phyloP scores from a whole-genome alignment of 192 early-diverging fungal genomes.

The Coemansia sp. region DNA sequence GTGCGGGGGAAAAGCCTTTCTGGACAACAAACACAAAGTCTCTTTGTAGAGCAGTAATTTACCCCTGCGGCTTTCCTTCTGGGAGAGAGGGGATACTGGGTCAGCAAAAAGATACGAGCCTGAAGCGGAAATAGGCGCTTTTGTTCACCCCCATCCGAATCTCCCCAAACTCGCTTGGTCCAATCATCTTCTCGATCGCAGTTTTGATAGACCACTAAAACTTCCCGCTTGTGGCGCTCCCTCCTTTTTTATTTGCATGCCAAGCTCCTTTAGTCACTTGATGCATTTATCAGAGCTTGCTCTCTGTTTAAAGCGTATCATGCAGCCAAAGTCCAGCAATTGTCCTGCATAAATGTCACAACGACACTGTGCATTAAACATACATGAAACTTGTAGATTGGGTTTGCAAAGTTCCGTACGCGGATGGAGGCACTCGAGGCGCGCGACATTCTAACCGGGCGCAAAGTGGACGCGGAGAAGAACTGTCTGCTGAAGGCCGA shows the following conservation, averaged over 20 bases:
- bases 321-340: neutral
- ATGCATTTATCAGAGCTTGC: no score
- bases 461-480: slow-evolving; percentile 85
- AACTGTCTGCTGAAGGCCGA: slow-evolving; percentile 91
- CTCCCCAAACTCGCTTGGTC: neutral
- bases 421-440: slow-evolving; percentile 89
- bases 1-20: no score
- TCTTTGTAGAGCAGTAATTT: slow-evolving; percentile 11
- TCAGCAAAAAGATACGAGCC: neutral
- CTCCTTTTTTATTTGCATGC: no score
- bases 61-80: neutral
- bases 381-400: slow-evolving; percentile 60
- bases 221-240: neutral
- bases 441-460: slow-evolving; percentile 84
- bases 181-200: slow-evolving; percentile 16
- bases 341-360: slow-evolving; percentile 5
- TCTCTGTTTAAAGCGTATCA: no score
- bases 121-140: slow-evolving; percentile 1
- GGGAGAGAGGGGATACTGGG: neutral
- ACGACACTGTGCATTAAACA: slow-evolving; percentile 1
- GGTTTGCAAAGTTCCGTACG: slow-evolving; percentile 96
- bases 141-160: slow-evolving; percentile 7
- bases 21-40: no score
- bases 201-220: slow-evolving; percentile 17
- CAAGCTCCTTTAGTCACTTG: no score